phyloP scores from a whole-genome alignment of 2,329 filamentous ascomycete genomes.

The Coniochaeta sp. region DNA sequence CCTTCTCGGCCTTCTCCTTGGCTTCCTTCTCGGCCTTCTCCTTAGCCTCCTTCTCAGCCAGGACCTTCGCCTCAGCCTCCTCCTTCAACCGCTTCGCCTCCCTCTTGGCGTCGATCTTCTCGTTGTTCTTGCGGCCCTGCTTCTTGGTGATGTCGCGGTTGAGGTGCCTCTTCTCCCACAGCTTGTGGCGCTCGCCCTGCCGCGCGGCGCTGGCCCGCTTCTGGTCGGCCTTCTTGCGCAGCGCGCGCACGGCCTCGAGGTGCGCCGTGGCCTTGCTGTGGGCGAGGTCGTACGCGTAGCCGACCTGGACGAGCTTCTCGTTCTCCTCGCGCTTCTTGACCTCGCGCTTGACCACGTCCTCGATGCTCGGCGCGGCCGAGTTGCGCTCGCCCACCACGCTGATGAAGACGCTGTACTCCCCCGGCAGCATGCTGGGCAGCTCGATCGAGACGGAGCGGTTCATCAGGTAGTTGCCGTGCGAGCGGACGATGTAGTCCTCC shows the following conservation, averaged over 20 bases:
- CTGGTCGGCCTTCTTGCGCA: slow-evolving; percentile 40
- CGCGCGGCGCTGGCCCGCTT: slow-evolving; percentile 37
- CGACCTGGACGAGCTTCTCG: slow-evolving; percentile 68
- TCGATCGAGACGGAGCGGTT: slow-evolving; percentile 71
- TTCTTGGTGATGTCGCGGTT: slow-evolving; percentile 29
- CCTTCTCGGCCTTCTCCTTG: slow-evolving; percentile 6
- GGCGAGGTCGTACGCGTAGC: slow-evolving; percentile 62
- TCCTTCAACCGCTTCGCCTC: slow-evolving; percentile 18
- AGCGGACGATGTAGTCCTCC: slow-evolving; percentile 49
- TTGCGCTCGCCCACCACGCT: slow-evolving; percentile 64
- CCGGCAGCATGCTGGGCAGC: slow-evolving; percentile 60
- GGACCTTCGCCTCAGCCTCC: slow-evolving; percentile 14
- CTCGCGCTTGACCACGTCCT: slow-evolving; percentile 60
- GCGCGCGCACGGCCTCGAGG: slow-evolving; percentile 32
- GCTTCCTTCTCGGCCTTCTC: slow-evolving; percentile 12
- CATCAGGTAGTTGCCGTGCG: slow-evolving; percentile 50
- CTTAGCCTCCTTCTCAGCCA: slow-evolving; percentile 12
- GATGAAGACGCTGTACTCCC: slow-evolving; percentile 68
- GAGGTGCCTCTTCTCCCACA: slow-evolving; percentile 28
- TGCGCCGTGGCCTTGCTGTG: slow-evolving; percentile 48
- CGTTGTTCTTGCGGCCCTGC: slow-evolving; percentile 33
- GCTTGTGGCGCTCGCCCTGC: slow-evolving; percentile 31
- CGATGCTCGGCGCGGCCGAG: slow-evolving; percentile 42
- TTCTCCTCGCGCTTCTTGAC: slow-evolving; percentile 60
- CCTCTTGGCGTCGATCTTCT: slow-evolving; percentile 26